Evolutionary conservation across 2,329 filamentous ascomycete genomes (phyloP), one percentile per base, ranked within the genome.

Genomic region (Parascedosporium putredinis): DNA sequence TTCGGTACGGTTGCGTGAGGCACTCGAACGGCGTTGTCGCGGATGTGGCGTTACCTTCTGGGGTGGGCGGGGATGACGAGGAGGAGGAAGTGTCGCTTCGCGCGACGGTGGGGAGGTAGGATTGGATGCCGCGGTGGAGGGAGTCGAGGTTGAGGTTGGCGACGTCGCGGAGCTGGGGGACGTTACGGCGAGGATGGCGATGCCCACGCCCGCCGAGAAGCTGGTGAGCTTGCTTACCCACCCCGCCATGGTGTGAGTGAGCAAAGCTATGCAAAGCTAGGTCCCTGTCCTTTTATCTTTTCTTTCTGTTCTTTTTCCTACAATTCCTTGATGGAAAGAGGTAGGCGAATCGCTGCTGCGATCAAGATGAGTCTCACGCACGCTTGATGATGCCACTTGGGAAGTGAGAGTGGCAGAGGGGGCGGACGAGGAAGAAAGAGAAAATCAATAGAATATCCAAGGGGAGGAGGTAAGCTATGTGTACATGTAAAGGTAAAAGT

Each of bases 1-100:
- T 69, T 4, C 57, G 60, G 56, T 70, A 71, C 12, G 56, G 51
- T 18, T 66, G 62, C 1, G 58, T 47, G 9, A 56, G 56, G 53
- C 66, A 69, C 22, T 43, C 31, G 29, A 50, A 50, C 5, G 48
- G 40, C 24, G 4, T 12, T 12, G 7, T 31, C 7, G 27, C 4
- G 10, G 22, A n/a, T 5, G 12, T 18, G 25, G 6, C 18, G 10
- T 25, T 33, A 10, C 16, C 20, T n/a, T 18, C 16, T 16, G 27
- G 2, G 16, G 36, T 8, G 9, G 5, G 25, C n/a, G 23, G 34
- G 8, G 45, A 3, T 14, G 14, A 8, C 36, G 20, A 25, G 47
- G 33, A 16, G 34, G 42, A 50, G 40, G 27, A 6, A 7, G 23
- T 27, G 25, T 47, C 22, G 31, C 29, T 47, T 20, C 6, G 3